These are phyloP conservation scores for Trichoderma afroharzianum DNA, from an alignment of 2,329 filamentous ascomycete species.

Conservation along the genomic window DNA sequence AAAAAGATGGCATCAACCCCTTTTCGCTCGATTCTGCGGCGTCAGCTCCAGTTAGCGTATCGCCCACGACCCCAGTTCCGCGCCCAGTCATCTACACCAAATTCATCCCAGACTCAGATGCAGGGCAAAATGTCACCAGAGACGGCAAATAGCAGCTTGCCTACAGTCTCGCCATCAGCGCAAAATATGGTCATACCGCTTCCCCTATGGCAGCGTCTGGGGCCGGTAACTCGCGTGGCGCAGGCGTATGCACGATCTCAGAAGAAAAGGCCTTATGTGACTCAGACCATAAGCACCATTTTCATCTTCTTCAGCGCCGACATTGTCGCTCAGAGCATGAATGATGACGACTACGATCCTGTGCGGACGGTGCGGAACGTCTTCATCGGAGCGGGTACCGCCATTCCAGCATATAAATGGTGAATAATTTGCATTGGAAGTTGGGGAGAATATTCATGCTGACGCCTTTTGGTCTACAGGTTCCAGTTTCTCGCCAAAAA, in stretches of 20 bases:
- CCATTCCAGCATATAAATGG: conserved; percentile 81
- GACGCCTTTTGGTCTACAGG: conserved; percentile 41
- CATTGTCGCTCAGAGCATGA: conserved; percentile 69
- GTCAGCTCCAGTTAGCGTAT: conserved; percentile 5
- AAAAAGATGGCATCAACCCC: conserved; percentile 4
- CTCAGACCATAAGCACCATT: conserved; percentile 71
- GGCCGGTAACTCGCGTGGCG: conserved; percentile 51
- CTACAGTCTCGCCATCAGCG: background rate
- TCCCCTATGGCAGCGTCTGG: conserved; percentile 53
- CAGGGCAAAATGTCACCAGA: background rate
- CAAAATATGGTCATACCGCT: background rate
- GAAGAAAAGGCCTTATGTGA: conserved; percentile 68
- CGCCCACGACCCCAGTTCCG: conserved; percentile 6
- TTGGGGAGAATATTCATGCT: background rate
- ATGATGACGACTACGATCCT: conserved; percentile 61
- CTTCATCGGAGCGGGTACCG: conserved; percentile 66
- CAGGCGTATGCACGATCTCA: conserved; percentile 68
- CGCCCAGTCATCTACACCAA: conserved; percentile 11
- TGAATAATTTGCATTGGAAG: conserved; percentile 38
- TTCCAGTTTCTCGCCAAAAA: conserved; percentile 73
- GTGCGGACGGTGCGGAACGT: conserved; percentile 67
- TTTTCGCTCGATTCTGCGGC: conserved; percentile 7
- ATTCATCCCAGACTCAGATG: background rate
- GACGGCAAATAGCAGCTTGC: background rate
- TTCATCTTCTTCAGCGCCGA: conserved; percentile 78